phyloP scores from a whole-genome alignment of 345 rosid species.

The Hirschfeldia incana region DNA sequence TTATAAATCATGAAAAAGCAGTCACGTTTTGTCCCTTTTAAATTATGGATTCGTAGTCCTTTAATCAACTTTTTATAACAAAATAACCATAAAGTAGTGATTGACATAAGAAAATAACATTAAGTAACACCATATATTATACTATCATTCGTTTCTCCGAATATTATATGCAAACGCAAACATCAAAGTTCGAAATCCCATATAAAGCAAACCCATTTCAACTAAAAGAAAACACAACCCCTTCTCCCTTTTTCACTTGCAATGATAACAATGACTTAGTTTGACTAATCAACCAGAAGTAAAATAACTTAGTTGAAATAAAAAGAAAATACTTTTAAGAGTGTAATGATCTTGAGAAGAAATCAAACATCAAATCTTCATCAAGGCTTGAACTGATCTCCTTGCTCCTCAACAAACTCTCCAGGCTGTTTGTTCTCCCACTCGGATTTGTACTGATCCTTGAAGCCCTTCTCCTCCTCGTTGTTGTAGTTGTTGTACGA shows the following conservation, averaged over 20 bases:
- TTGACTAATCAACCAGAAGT: slow-evolving; percentile 39
- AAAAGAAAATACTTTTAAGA: slow-evolving; percentile 17
- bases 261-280: slow-evolving; percentile 31
- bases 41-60: background rate
- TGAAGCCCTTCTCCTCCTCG: slow-evolving; percentile 24
- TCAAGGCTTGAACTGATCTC: slow-evolving; percentile 38
- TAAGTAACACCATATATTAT: slow-evolving; percentile 22
- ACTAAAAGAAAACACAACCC: slow-evolving; percentile 12
- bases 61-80: background rate
- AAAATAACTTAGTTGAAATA: slow-evolving; percentile 36
- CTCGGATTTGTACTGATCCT: slow-evolving; percentile 34
- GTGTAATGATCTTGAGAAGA: slow-evolving; percentile 32
- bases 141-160: slow-evolving; percentile 5
- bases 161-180: slow-evolving; percentile 38
- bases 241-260: background rate
- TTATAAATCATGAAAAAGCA: slow-evolving; percentile 34
- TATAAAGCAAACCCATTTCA: slow-evolving; percentile 20
- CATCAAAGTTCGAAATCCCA: slow-evolving; percentile 30
- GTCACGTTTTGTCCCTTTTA: slow-evolving; percentile 40
- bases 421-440: slow-evolving; percentile 36
- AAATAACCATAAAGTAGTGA: slow-evolving; percentile 10
- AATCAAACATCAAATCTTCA: slow-evolving; percentile 22
- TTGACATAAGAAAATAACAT: slow-evolving; percentile 23
- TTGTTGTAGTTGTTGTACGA: slow-evolving; percentile 27
- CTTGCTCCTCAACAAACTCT: slow-evolving; percentile 39